Percentiles rank a stretch among this genome's conserved stretches.
phyloP scores from a whole-genome alignment of 139 green algal species.

The Axilococcus clingmanii region DNA sequence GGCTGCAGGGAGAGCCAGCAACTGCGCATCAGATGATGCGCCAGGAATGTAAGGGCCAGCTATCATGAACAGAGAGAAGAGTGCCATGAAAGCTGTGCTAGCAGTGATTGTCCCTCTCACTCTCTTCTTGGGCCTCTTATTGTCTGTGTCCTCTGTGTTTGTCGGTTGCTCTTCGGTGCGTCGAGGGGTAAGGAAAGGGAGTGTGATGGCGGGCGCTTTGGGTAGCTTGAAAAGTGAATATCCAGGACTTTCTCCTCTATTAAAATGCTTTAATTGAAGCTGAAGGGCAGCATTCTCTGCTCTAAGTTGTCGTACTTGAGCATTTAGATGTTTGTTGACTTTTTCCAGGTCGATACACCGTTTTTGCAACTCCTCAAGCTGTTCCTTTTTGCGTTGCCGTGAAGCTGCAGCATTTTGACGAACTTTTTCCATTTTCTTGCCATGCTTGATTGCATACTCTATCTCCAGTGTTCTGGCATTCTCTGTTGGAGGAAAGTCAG shows the following conservation, averaged over 20 bases:
- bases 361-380: conserved; percentile 46
- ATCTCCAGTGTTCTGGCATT: too few species aligned
- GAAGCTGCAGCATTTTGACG: conserved; percentile 58
- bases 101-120: conserved; percentile 11
- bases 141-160: too few species aligned
- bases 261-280: too few species aligned
- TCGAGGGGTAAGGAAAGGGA: not conserved
- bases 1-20: not conserved
- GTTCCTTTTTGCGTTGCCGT: conserved; percentile 58
- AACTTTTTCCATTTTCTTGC: conserved; percentile 48
- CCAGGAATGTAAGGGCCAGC: conserved; percentile 18
- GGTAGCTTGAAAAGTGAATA: not conserved
- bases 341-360: conserved; percentile 25
- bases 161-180: too few species aligned
- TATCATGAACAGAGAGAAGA: conserved; percentile 45
- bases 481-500: too few species aligned
- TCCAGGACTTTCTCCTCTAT: conserved; percentile 1
- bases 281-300: conserved; percentile 51
- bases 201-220: not conserved
- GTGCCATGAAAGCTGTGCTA: conserved; percentile 31
- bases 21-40: not conserved
- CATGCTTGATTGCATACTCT: not conserved
- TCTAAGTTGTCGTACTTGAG: conserved; percentile 36
- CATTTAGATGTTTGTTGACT: conserved; percentile 32
- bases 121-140: too few species aligned